A percentile compares a stretch with the other conserved stretches of the same genome.
Evolutionary conservation across 352 stramenopile species (phyloP).

Genomic region (Pythium coloratum): DNA sequence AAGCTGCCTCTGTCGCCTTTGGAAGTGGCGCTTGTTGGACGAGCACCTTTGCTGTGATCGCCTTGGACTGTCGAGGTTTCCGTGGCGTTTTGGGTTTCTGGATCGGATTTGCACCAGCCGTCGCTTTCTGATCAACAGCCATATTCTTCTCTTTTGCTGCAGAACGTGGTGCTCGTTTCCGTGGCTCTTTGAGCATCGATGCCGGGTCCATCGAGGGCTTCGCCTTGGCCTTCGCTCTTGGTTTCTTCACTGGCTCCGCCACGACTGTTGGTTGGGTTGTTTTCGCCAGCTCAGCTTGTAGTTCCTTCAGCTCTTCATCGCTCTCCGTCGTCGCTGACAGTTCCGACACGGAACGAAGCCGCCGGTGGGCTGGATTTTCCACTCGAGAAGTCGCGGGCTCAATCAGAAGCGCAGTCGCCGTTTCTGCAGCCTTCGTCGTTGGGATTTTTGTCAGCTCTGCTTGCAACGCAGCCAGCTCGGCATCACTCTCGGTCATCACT

Average conservation of each 20-base stretch:
- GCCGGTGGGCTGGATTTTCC: neutral
- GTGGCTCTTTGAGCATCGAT: neutral
- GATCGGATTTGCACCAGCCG: neutral
- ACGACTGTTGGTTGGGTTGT: neutral
- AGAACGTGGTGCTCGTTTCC: neutral
- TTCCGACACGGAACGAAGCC: constrained; percentile 22
- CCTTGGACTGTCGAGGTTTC: constrained; percentile 1
- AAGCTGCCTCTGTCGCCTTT: neutral
- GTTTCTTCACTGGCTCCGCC: neutral
- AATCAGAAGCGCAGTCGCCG: constrained; percentile 2
- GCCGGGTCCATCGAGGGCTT: neutral
- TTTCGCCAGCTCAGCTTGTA: constrained; percentile 33
- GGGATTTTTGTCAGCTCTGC: constrained; percentile 28
- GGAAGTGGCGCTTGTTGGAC: neutral
- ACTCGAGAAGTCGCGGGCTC: neutral
- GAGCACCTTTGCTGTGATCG: neutral
- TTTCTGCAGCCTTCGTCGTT: neutral
- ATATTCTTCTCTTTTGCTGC: neutral
- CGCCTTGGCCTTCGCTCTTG: neutral
- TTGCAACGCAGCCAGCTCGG: constrained; percentile 30
- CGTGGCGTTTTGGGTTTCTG: neutral
- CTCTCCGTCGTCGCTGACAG: constrained; percentile 30
- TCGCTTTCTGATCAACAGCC: neutral
- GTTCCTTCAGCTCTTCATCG: constrained; percentile 33
- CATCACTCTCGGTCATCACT: constrained; percentile 33